Conservation (phyloP, 225 moss, liverwort and hornwort species). For the Thuidium tamariscinum region DNA sequence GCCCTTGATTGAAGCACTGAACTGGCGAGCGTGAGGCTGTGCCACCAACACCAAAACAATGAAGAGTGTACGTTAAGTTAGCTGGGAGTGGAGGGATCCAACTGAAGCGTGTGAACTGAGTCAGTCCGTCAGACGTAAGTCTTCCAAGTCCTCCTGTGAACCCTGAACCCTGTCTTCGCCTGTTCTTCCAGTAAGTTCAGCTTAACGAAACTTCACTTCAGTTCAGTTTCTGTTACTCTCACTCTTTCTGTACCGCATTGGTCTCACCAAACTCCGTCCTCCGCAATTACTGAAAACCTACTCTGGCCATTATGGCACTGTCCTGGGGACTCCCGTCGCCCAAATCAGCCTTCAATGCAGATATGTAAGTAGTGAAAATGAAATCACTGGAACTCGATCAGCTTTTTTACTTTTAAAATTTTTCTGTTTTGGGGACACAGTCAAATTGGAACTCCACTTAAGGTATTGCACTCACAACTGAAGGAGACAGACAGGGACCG, state of each 20-base stretch:
- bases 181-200: no score
- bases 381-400: neutral
- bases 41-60: neutral
- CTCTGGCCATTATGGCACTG: neutral
- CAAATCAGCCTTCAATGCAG: neutral
- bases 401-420: no score
- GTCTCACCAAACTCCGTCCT: neutral
- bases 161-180: neutral
- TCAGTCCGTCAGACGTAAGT: neutral
- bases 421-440: no score
- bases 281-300: slow-evolving; percentile 5
- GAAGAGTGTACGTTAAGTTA: no score
- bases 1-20: no score
- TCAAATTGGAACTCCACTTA: no score
- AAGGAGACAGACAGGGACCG: neutral
- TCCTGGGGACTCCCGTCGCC: neutral
- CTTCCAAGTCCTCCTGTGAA: neutral
- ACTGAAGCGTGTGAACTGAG: neutral
- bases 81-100: no score
- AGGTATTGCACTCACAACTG: no score
- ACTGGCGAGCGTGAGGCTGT: no score
- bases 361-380: no score
- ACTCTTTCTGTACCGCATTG: neutral
- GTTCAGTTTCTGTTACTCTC: neutral
- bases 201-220: no score